Evolutionary conservation across 495 filamentous ascomycete genomes (phyloP).

Genomic region (Aspergillus campestris): DNA sequence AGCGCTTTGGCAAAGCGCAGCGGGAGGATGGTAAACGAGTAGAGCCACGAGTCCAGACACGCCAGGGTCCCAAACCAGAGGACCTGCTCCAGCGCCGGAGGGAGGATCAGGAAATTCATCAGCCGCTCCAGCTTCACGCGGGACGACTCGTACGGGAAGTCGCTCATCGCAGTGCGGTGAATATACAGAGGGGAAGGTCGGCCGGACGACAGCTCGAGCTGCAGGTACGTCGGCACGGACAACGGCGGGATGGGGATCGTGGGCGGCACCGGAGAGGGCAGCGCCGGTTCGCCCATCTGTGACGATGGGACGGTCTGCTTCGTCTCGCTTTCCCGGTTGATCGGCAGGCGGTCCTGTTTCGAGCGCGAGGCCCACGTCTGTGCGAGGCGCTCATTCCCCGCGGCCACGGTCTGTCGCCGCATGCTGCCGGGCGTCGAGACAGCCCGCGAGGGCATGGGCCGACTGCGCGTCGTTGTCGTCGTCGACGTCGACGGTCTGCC

Average conservation of each 20-base stretch:
- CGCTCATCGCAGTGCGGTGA: slow-evolving; percentile 58
- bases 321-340: slow-evolving; percentile 33
- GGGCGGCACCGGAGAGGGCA: slow-evolving; percentile 59
- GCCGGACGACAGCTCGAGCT: slow-evolving; percentile 77
- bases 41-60: slow-evolving; percentile 43
- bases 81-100: slow-evolving; percentile 73
- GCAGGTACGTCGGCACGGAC: slow-evolving; percentile 80
- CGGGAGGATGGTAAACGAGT: too few relatives aligned
- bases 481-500: slow-evolving; percentile 11
- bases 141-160: slow-evolving; percentile 92
- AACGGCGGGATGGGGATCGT: slow-evolving; percentile 72
- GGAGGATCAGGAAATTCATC: slow-evolving; percentile 79
- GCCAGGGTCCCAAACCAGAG: slow-evolving; percentile 82
- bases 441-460: slow-evolving; percentile 26
- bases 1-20: slow-evolving; percentile 82
- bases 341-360: slow-evolving; percentile 23
- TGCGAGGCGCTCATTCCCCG: slow-evolving; percentile 24
- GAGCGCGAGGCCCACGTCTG: slow-evolving; percentile 33
- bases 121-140: slow-evolving; percentile 89
- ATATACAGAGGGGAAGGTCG: slow-evolving; percentile 84
- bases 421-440: slow-evolving; percentile 27
- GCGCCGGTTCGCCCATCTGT: slow-evolving; percentile 27
- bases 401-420: slow-evolving; percentile 5
- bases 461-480: slow-evolving; percentile 15
- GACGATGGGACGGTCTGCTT: slow-evolving; percentile 22